Conservation (phyloP, 768 basidiomycete genomes). For the Trametes villosa region DNA sequence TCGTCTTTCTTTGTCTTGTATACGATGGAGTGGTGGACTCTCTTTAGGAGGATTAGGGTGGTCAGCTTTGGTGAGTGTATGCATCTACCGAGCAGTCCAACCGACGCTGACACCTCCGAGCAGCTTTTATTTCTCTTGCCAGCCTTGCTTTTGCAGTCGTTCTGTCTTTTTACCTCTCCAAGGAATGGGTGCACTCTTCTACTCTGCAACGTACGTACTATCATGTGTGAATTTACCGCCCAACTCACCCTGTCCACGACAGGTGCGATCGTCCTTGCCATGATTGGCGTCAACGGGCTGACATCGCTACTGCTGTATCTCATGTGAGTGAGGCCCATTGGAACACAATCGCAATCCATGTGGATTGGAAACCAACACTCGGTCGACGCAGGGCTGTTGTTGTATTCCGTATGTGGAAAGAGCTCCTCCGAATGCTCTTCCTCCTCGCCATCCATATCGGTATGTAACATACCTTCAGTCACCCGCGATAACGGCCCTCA, state of each 20-base stretch:
- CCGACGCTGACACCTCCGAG: not conserved
- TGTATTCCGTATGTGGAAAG: slow-evolving; percentile 28
- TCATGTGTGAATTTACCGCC: not conserved
- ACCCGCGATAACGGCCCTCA: not conserved
- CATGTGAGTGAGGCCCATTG: slow-evolving; percentile 29
- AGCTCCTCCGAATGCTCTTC: slow-evolving; percentile 30
- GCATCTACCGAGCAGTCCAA: not conserved
- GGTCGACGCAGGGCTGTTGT: slow-evolving; percentile 29
- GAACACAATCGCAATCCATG: too few relatives aligned
- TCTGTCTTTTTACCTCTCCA: slow-evolving; percentile 30
- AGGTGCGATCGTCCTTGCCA: slow-evolving; percentile 29
- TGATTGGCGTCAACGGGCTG: slow-evolving; percentile 27
- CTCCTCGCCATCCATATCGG: slow-evolving; percentile 30
- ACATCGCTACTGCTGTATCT: slow-evolving; percentile 33
- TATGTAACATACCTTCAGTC: slow-evolving; percentile 9
- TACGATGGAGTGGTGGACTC: slow-evolving; percentile 34
- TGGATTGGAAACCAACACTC: too few relatives aligned
- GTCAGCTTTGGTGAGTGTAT: slow-evolving; percentile 28
- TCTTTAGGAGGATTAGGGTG: slow-evolving; percentile 28
- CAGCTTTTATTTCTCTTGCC: slow-evolving; percentile 28
- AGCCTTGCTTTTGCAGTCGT: slow-evolving; percentile 30
- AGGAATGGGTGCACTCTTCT: slow-evolving; percentile 27
- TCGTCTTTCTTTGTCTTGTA: slow-evolving; percentile 8
- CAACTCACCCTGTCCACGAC: too few relatives aligned
- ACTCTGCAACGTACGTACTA: slow-evolving; percentile 27